Percentiles rank a stretch among this genome's conserved stretches.
These are phyloP conservation scores for Venturia carpophila DNA, from an alignment of 2,329 filamentous ascomycete genomes.

Conservation along the genomic window DNA sequence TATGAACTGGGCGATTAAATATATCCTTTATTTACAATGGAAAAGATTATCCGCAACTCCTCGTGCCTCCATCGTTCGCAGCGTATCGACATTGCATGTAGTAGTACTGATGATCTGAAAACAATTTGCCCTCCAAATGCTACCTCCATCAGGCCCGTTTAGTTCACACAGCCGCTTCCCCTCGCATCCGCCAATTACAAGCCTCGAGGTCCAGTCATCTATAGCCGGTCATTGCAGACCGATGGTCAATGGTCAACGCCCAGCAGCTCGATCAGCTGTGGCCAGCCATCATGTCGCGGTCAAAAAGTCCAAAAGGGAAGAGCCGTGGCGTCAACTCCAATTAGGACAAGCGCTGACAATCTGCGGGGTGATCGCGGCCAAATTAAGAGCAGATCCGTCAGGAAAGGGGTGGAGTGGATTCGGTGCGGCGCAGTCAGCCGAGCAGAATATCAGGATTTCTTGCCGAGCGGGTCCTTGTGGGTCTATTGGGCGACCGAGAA, in stretches of 20 bases:
- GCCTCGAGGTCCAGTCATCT: not conserved
- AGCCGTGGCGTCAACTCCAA: not conserved
- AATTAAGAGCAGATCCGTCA: not conserved
- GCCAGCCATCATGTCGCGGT: not conserved
- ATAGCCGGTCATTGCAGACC: not conserved
- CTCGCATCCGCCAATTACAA: not conserved
- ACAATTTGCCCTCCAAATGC: not conserved
- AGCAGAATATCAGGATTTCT: not conserved
- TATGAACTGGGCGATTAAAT: too few species aligned
- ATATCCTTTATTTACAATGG: not conserved
- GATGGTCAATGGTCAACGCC: not conserved
- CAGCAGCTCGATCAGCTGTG: not conserved
- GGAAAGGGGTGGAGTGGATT: not conserved
- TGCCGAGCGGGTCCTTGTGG: not conserved
- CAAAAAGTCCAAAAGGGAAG: not conserved
- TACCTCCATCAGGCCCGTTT: not conserved
- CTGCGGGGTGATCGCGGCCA: not conserved
- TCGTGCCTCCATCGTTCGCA: not conserved
- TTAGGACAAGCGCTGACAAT: not conserved
- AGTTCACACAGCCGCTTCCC: not conserved
- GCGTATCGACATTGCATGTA: not conserved
- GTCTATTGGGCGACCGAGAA: not conserved
- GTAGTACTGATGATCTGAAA: not conserved
- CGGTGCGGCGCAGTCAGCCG: not conserved
- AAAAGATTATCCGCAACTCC: not conserved